Conservation (phyloP, 2,329 filamentous ascomycete species). For the Cercospora beticola region DNA sequence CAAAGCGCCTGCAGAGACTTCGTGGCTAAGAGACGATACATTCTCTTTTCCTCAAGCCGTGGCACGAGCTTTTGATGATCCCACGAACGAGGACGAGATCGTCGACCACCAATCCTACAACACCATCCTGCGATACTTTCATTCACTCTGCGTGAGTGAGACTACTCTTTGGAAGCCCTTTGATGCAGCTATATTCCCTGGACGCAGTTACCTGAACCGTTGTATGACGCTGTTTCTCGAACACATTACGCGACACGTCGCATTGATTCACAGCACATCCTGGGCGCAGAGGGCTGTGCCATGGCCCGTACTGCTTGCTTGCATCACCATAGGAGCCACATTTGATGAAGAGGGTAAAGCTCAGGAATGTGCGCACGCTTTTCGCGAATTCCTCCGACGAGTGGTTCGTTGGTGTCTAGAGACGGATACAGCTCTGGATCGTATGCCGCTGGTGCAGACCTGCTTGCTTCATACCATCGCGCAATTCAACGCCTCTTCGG, state of each 20-base stretch:
- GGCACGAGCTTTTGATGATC: background rate
- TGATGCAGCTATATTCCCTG: background rate
- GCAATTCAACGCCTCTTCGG: conserved; percentile 3
- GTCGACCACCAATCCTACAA: background rate
- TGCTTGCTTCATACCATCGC: conserved; percentile 11
- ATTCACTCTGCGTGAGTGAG: background rate
- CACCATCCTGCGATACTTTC: background rate
- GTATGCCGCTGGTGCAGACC: conserved; percentile 10
- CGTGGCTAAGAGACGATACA: background rate
- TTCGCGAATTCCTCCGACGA: background rate
- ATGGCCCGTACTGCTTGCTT: background rate
- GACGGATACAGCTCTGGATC: background rate
- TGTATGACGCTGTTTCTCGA: background rate
- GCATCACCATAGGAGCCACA: background rate
- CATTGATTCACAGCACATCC: background rate
- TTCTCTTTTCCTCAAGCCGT: background rate
- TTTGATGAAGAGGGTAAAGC: background rate
- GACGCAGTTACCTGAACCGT: background rate
- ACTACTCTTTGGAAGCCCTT: conserved; percentile 7
- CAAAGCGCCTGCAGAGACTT: background rate
- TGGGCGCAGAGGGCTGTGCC: background rate
- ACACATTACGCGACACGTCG: background rate
- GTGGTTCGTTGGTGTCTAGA: background rate
- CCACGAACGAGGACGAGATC: background rate
- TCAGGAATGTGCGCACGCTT: background rate